Base-by-base conservation (phyloP, 192 early-diverging fungal species). In the Gamsiella multidivaricata region DNA sequence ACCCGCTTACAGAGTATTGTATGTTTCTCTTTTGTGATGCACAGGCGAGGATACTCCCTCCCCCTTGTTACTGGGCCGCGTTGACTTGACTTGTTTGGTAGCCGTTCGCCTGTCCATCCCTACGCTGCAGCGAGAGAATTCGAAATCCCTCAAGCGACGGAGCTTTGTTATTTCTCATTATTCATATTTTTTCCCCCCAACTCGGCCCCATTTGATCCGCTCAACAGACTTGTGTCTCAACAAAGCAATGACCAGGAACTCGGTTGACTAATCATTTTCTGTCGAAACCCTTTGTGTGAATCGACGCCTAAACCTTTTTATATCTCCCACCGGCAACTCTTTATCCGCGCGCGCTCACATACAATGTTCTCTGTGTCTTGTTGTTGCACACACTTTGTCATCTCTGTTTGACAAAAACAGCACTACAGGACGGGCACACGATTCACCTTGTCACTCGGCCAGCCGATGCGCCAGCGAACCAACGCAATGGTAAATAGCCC, bases 401-500 rank as follows among this genome's bases (percentile, higher is more conserved):
- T 41, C 14, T 15, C n/a, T 5, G 15, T 9, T n/a, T 25, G 28
- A 60, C 20, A 18, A 17, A 50, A 69, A 65, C 65, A 74, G 80
- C 80, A 34, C 70, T 85, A 18, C 70, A 81, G 47, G 76, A 85
- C 61, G 84, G 84, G 43, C 82, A 85, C 37, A 82, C 82, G 10
- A 70, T 85, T 22, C 84, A 85, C 52, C 76, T 85, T 43, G 84
- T 85, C 20, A 78, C 82, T 28, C 60, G 85, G n/a, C 83, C 85
- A 22, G 64, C 63, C 10, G 83, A 84, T 71, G 83, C 71, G 17
- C 85, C 85, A 26, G 43, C 60, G 5, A 87, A 82, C 65, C 79
- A 52, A 18, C 47, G 67, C 14, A 84, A 84, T 79, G 82, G 85
- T 87, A 83, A 36, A n/a, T n/a, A n/a, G 42, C 25, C 8, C 8